phyloP scores from a whole-genome alignment of 2,329 filamentous ascomycete species.

The Neospermospora avenae region DNA sequence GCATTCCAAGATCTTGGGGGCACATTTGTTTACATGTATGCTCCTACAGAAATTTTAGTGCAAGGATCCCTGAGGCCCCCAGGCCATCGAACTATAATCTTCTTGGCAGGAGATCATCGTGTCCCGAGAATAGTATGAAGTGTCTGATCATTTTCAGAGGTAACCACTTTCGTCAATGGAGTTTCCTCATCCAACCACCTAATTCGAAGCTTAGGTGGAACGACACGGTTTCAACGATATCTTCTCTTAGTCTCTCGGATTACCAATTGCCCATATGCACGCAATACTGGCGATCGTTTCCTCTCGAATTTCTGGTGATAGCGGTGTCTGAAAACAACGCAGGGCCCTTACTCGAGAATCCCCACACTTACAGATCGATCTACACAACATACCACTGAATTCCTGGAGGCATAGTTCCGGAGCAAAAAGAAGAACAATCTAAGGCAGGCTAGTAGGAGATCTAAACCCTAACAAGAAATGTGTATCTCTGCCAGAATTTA shows the following conservation, averaged over 20 bases:
- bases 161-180: constrained; percentile 15
- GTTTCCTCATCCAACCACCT: background rate
- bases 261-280: background rate
- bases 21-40: constrained; percentile 11
- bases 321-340: background rate
- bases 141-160: background rate
- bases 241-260: background rate
- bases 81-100: background rate
- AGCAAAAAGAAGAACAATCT: background rate
- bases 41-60: background rate
- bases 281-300: background rate
- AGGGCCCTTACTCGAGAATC: background rate
- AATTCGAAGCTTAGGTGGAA: constrained; percentile 1
- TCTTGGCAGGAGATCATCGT: constrained; percentile 1
- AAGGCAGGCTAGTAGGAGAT: too few species aligned
- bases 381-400: background rate
- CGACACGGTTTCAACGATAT: background rate
- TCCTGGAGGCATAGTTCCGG: background rate
- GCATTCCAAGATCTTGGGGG: constrained; percentile 1
- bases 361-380: background rate
- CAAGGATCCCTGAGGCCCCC: background rate
- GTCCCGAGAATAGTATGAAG: background rate
- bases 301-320: background rate
- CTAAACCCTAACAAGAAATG: background rate
- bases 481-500: too few species aligned